Evolutionary conservation across 805 yeast genomes (phyloP), one percentile per base, ranked within the genome.

Genomic region (Metschnikowia gelsemii): DNA sequence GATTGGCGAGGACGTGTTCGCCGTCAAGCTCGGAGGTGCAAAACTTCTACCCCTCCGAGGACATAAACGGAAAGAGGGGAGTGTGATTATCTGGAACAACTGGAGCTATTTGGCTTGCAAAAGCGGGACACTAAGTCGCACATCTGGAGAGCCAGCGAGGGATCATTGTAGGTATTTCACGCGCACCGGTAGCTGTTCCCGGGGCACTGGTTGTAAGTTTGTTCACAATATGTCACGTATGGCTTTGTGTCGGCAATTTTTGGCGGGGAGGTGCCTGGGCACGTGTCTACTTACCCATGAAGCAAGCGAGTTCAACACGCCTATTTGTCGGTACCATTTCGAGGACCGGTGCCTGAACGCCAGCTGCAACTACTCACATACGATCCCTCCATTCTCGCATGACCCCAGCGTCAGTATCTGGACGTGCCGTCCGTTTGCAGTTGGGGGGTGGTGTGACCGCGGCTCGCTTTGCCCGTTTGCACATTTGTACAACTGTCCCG

Each of bases 401-500:
- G 38, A 77, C 70, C 27, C 59, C 50, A 20, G 52, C 58, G 32
- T 46, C 31, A 71, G 66, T 21, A 62, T 79, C 3, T 62, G 68
- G 55, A 66, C 78, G 0, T 86, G 95, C 55, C 67, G 87, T 17
- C 79, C 75, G 21, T 87, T 86, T 64, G 75, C 90, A 4, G 52
- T 80, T 24, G 76, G 77, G 13, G 89, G 90, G 1, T 84, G 76
- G 63, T 87, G 95, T 59, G 74, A 66, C 22, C 59, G 76, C 18
- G 95, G 93, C 0, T 54, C 62, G 19, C 48, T 54, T 22, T 86
- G 95, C 55, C 68, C 73, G 5, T 72, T 75, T 33, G 59, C 73
- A 25, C 95, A 86, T 55, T 60, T 63, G 12, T 73, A 68, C 50
- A 76, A 77, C 43, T 86, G 95, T 61, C 91, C 95, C 0, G 91